These are phyloP conservation scores for Eucalyptus globulus DNA, from an alignment of 345 rosid genomes.

Conservation along the genomic window DNA sequence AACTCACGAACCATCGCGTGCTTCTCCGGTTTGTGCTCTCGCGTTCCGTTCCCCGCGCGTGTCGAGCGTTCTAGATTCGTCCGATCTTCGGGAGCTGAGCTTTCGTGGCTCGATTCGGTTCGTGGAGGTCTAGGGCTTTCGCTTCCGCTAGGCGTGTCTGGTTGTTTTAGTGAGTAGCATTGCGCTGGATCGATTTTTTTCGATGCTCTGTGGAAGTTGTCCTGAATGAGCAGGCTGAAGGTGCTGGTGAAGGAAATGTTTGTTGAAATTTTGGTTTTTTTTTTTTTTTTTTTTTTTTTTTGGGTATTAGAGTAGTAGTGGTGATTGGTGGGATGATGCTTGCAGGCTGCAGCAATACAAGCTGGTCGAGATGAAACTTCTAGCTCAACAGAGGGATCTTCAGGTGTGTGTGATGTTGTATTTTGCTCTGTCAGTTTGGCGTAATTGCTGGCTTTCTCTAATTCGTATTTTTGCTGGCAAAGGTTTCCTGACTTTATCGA, in stretches of 20 bases:
- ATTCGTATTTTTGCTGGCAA: not conserved
- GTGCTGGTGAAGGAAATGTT: not conserved
- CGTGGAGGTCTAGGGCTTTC: not conserved
- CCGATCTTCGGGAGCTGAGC: not conserved
- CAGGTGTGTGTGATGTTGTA: constrained; percentile 38
- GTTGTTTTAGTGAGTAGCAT: not conserved
- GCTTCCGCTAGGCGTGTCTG: not conserved
- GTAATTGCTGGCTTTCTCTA: not conserved
- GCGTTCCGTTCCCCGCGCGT: not conserved
- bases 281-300: not conserved
- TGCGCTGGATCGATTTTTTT: not conserved
- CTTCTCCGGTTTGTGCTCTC: not conserved
- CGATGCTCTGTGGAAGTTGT: not conserved
- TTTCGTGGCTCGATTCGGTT: not conserved
- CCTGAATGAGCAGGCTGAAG: not conserved
- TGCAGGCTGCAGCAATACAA: constrained; percentile 71
- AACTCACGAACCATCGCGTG: not conserved
- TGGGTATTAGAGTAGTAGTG: not conserved
- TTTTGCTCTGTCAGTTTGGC: not conserved
- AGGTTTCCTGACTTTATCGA: not conserved
- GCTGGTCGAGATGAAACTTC: constrained; percentile 12
- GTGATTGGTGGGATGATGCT: not conserved
- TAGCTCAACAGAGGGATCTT: constrained; percentile 90
- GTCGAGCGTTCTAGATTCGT: not conserved
- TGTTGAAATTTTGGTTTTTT: not conserved